Conservation (phyloP, 495 filamentous ascomycete genomes). For the Talaromyces stipitatus region DNA sequence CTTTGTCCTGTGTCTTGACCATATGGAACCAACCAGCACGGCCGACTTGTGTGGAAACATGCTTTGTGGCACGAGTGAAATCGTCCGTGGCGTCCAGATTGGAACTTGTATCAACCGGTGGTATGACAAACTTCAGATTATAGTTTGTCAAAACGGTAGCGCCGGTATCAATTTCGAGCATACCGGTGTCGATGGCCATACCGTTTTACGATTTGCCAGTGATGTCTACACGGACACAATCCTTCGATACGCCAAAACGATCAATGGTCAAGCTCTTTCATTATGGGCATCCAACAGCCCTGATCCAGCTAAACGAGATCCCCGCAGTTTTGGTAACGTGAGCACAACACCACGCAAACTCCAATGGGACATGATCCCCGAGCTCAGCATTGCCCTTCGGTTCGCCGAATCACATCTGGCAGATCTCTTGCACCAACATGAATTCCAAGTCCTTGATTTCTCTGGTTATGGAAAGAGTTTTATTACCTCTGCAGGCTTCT, state of each 20-base stretch:
- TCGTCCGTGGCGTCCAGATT: slow-evolving; percentile 88
- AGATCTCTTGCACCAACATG: slow-evolving; percentile 92
- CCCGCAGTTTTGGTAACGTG: slow-evolving; percentile 88
- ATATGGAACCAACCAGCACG: slow-evolving; percentile 72
- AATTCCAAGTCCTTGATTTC: slow-evolving; percentile 91
- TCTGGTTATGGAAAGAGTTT: slow-evolving; percentile 89
- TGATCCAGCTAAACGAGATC: slow-evolving; percentile 90
- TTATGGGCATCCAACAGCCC: slow-evolving; percentile 88
- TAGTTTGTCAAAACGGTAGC: slow-evolving; percentile 96
- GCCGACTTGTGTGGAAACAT: slow-evolving; percentile 91
- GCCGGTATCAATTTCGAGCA: slow-evolving; percentile 99
- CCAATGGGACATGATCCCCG: slow-evolving; percentile 96
- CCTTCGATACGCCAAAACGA: slow-evolving; percentile 87
- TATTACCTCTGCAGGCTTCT: slow-evolving; percentile 94
- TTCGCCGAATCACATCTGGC: slow-evolving; percentile 94
- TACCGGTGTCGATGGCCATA: slow-evolving; percentile 96
- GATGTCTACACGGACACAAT: slow-evolving; percentile 98
- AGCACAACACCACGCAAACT: slow-evolving; percentile 91
- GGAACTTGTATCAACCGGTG: slow-evolving; percentile 97
- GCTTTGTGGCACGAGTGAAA: slow-evolving; percentile 90
- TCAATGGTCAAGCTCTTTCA: slow-evolving; percentile 88
- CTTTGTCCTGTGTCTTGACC: slow-evolving; percentile 87
- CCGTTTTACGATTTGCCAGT: slow-evolving; percentile 89
- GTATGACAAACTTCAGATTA: slow-evolving; percentile 99
- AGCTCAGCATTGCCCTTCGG: slow-evolving; percentile 81